Evolutionary conservation across 805 yeast species (phyloP).

Genomic region (Ascoidea tarda): DNA sequence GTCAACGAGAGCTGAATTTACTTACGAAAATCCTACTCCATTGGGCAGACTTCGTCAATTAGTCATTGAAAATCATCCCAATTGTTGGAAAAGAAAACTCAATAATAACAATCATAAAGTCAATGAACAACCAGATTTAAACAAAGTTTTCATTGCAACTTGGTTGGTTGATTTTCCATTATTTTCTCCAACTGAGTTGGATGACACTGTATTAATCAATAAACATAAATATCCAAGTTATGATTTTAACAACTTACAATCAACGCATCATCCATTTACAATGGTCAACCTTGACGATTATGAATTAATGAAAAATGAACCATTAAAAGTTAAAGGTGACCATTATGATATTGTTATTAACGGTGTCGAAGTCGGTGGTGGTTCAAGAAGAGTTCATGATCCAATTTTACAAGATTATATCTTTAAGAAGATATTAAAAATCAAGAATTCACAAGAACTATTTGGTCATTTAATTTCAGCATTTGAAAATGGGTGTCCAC

Average conservation of each 20-base stretch:
- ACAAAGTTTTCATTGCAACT: constrained; percentile 35
- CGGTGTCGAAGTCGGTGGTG: constrained; percentile 96
- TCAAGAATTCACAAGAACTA: constrained; percentile 40
- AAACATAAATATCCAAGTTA: constrained; percentile 45
- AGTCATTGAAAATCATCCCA: constrained; percentile 42
- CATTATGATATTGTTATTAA: constrained; percentile 90
- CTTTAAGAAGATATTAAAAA: constrained; percentile 47
- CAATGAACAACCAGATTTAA: constrained; percentile 7
- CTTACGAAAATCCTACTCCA: constrained; percentile 94
- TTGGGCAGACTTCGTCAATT: constrained; percentile 75
- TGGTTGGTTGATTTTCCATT: constrained; percentile 95
- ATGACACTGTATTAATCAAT: constrained; percentile 5
- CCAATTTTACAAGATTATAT: constrained; percentile 62
- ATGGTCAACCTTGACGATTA: constrained; percentile 72
- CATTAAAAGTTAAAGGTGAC: constrained; percentile 64
- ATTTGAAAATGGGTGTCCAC: constrained; percentile 87
- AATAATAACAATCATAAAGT: constrained; percentile 10
- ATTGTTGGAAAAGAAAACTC: constrained; percentile 29
- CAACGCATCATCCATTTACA: constrained; percentile 97
- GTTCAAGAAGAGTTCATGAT: constrained; percentile 90
- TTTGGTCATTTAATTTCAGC: constrained; percentile 84
- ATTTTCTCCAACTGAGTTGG: constrained; percentile 57
- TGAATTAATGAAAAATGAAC: constrained; percentile 34
- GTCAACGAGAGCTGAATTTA: constrained; percentile 50
- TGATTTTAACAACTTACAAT: constrained; percentile 28